Evolutionary conservation across 108 stramenopile genomes (phyloP).

Genomic region (Seminavis robusta): DNA sequence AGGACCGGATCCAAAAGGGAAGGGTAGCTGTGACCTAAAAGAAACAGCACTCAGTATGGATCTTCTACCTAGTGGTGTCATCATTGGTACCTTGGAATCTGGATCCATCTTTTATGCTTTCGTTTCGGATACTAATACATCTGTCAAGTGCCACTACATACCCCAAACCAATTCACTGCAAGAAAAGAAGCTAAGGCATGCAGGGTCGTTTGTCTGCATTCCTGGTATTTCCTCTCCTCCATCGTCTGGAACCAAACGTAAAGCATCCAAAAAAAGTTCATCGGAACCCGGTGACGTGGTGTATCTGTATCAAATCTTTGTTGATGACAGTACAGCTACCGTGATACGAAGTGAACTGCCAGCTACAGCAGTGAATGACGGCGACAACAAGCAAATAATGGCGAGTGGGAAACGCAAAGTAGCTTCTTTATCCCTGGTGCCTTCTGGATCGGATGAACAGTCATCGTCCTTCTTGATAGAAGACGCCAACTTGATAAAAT

Average conservation of each 20-base stretch:
- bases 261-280: background rate
- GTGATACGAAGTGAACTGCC: background rate
- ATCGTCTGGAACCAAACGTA: no score
- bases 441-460: background rate
- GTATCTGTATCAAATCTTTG: conserved; percentile 1
- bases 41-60: background rate
- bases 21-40: background rate
- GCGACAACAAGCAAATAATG: no score
- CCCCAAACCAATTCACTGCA: background rate
- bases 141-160: background rate
- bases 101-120: background rate
- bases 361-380: background rate
- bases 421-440: background rate
- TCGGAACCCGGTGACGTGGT: background rate
- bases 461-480: background rate
- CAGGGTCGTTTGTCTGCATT: no score
- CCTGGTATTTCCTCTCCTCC: no score
- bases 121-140: background rate
- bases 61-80: background rate
- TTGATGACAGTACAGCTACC: background rate
- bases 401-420: background rate
- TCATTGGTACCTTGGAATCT: background rate
- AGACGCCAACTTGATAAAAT: background rate
- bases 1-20: background rate
- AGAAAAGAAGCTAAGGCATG: background rate